Percentiles rank a stretch among this genome's conserved stretches.
Evolutionary conservation across 768 basidiomycete genomes (phyloP).

Genomic region (Filobasidium wieringae): DNA sequence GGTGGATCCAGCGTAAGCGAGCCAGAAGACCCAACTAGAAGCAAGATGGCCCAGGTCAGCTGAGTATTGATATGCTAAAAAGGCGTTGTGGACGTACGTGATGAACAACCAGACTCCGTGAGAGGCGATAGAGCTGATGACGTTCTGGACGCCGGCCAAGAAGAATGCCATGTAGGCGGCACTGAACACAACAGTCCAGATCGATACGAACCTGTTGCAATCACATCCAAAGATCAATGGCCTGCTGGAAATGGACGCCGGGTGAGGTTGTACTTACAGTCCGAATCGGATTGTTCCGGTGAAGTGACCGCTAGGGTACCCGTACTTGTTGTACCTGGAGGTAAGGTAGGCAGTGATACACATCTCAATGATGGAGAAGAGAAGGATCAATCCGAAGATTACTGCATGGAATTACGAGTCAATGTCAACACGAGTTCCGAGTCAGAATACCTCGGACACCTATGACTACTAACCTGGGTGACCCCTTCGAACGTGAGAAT

Average conservation of each 20-base stretch:
- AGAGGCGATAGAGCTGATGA: conserved; percentile 28
- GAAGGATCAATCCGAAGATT: conserved; percentile 27
- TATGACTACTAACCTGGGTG: conserved; percentile 24
- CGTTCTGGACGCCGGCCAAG: conserved; percentile 19
- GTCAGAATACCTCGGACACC: neutral
- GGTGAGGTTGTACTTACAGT: conserved; percentile 16
- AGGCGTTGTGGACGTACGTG: conserved; percentile 26
- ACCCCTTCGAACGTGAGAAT: conserved; percentile 25
- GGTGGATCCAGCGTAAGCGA: conserved; percentile 29
- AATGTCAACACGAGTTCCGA: neutral
- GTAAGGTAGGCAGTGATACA: conserved; percentile 33
- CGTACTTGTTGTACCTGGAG: conserved; percentile 18
- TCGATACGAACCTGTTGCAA: conserved; percentile 27
- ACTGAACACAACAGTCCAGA: conserved; percentile 38
- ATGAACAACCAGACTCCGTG: conserved; percentile 29
- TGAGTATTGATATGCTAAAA: neutral
- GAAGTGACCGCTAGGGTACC: conserved; percentile 30
- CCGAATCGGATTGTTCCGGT: conserved; percentile 33
- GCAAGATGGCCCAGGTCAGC: neutral
- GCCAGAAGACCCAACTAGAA: conserved; percentile 37
- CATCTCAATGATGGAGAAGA: conserved; percentile 35
- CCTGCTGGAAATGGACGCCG: neutral
- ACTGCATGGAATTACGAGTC: conserved; percentile 3
- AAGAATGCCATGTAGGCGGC: conserved; percentile 30
- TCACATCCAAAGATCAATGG: neutral